Base-by-base conservation (phyloP, 768 basidiomycete species). In the Clitopilus hobsonii region DNA sequence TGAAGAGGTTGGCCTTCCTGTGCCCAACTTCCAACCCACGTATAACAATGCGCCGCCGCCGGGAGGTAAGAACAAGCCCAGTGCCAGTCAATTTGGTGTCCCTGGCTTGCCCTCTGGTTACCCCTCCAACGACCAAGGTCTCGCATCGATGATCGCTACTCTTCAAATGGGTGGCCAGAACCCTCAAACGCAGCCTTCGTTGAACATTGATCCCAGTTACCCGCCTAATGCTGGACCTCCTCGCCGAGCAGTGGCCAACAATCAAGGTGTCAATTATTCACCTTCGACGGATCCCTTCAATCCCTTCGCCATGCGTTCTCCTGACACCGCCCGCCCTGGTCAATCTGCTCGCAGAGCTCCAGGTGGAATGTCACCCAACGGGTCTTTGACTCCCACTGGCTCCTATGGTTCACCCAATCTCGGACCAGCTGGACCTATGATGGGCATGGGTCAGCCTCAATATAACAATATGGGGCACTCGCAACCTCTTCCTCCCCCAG, bases 61-160 rank as follows among this genome's bases (percentile, higher is more conserved):
- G 6, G 75, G n/a, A n/a, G n/a, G 78, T 57, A 91, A 91, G 70
- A 71, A 75, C 50, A 84, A 85, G 68, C 70, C 76, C 55, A 72
- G 76, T 30, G 82, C 83, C 61, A 75, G 65, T 58, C 76, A 76
- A 29, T 89, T 78, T 61, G 85, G 83, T 38, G 81, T 91, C 57
- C 87, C 89, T 22, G 88, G 89, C 2, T 73, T 91, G 52, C 86
- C 90, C 11, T 83, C 87, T 6, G 88, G 89, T 25, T 91, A 91
- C 64, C 86, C 88, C 13, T 82, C 86, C 49, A 90, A 86, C 55
- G 89, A 91, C 63, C 91, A 92, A 68, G 88, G 89, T 16, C 71
- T 94, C 52, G 91, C 91, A 49, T 91, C 90, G 11, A 93, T 94
- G 89, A 93, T 94, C 90, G 91, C 91, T 27, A 88, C 91, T 16